A percentile compares a stretch with the other conserved stretches of the same genome.
Evolutionary conservation across 495 filamentous ascomycete species (phyloP).

Genomic region (Aspergillus saccharolyticus): DNA sequence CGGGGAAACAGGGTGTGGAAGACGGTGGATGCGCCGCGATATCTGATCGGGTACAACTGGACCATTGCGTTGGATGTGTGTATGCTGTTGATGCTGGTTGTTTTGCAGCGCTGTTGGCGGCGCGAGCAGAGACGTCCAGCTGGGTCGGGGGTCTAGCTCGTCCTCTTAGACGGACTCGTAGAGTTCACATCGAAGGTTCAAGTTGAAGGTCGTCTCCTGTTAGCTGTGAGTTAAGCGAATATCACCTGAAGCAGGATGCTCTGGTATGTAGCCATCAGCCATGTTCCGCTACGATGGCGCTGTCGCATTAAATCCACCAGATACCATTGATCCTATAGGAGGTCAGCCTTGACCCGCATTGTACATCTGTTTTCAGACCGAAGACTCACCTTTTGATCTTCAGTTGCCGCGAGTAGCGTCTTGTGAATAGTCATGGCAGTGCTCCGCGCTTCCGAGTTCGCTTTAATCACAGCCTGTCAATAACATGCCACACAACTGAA

Average conservation of each 20-base stretch:
- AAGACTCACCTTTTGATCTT: slow-evolving; percentile 16
- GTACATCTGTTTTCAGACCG: not conserved
- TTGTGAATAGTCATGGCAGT: slow-evolving; percentile 15
- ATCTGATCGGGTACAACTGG: slow-evolving; percentile 27
- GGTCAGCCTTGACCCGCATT: not conserved
- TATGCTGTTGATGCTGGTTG: slow-evolving; percentile 23
- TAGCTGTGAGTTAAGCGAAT: slow-evolving; percentile 13
- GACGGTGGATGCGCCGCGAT: slow-evolving; percentile 25
- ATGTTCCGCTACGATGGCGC: not conserved
- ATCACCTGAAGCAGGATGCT: slow-evolving; percentile 20
- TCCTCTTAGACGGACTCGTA: slow-evolving; percentile 6
- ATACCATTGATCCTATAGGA: slow-evolving; percentile 13
- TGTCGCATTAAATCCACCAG: not conserved
- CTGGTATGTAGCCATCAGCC: slow-evolving; percentile 22
- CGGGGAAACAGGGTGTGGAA: slow-evolving; percentile 21
- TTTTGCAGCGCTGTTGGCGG: slow-evolving; percentile 22
- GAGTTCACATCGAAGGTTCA: slow-evolving; percentile 9
- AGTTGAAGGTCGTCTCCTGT: slow-evolving; percentile 5
- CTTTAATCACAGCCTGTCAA: too few relatives aligned
- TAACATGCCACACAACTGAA: too few relatives aligned
- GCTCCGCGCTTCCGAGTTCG: slow-evolving; percentile 4
- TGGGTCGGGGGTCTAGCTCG: too few relatives aligned
- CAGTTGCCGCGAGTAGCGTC: slow-evolving; percentile 13
- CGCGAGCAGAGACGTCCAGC: slow-evolving; percentile 18
- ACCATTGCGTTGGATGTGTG: slow-evolving; percentile 26